These are phyloP conservation scores for Boletales sp. DNA, from an alignment of 768 basidiomycete genomes.

Conservation along the genomic window DNA sequence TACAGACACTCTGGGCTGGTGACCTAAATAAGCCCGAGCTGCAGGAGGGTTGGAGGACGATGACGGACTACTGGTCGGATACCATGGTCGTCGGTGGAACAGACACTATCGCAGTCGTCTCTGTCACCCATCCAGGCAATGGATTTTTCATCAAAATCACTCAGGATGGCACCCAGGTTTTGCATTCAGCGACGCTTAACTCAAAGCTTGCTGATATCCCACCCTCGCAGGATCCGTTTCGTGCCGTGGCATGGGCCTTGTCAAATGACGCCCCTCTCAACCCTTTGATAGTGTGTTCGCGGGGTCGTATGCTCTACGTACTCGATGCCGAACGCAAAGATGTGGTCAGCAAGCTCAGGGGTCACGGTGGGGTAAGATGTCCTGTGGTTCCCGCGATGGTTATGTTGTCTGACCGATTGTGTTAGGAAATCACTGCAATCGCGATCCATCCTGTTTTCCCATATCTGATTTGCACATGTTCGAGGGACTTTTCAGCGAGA, in stretches of 20 bases:
- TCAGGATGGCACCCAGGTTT: constrained; percentile 15
- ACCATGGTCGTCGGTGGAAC: constrained; percentile 48
- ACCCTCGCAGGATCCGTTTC: constrained; percentile 19
- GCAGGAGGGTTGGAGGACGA: constrained; percentile 39
- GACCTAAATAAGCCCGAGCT: constrained; percentile 29
- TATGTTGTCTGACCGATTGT: constrained; percentile 28
- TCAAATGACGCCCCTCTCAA: constrained; percentile 40
- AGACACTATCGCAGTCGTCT: constrained; percentile 36
- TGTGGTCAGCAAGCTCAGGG: constrained; percentile 50
- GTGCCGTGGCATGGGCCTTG: constrained; percentile 58
- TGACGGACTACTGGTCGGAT: constrained; percentile 48
- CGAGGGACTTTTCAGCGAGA: constrained; percentile 64
- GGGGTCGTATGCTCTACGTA: constrained; percentile 53
- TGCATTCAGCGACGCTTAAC: constrained; percentile 1
- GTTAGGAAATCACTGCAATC: constrained; percentile 59
- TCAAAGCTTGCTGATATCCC: constrained; percentile 2
- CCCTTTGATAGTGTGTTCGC: constrained; percentile 59
- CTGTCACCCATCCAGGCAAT: constrained; percentile 17
- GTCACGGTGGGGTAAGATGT: constrained; percentile 66
- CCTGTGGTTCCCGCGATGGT: neutral
- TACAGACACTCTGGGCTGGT: constrained; percentile 40
- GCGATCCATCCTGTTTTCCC: constrained; percentile 57
- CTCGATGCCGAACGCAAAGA: constrained; percentile 42
- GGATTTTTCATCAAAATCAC: constrained; percentile 36
- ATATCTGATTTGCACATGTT: constrained; percentile 66